Conservation (phyloP, 208 protist species). For the Acanthamoeba sp. region DNA sequence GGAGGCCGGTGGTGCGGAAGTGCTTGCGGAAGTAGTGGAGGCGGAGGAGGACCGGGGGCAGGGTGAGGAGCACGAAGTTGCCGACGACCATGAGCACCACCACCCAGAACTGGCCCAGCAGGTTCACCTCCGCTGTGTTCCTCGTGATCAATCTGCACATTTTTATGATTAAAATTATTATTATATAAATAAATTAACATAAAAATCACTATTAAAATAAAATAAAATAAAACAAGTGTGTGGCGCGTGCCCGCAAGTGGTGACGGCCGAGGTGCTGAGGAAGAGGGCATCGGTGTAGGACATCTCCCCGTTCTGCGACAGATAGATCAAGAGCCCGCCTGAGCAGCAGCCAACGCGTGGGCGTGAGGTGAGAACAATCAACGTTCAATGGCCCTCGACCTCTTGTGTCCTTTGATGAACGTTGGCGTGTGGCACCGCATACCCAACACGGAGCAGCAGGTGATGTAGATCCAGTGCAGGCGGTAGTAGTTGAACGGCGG, state of each 20-base stretch:
- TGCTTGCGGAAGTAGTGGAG: conserved; percentile 45
- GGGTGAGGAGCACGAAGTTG: background rate
- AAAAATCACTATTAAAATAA: no score
- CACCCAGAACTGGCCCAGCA: conserved; percentile 1
- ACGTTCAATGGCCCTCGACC: no score
- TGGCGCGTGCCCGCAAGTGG: conserved; percentile 5
- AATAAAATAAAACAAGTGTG: background rate
- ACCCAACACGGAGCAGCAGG: background rate
- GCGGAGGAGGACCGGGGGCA: conserved; percentile 18
- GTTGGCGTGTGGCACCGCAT: background rate
- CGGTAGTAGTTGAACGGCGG: conserved; percentile 66
- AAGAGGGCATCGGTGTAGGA: conserved; percentile 55
- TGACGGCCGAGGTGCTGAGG: conserved; percentile 60
- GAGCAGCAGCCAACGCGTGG: background rate
- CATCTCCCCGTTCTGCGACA: background rate
- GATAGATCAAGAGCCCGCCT: conserved; percentile 47
- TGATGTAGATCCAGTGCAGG: conserved; percentile 31
- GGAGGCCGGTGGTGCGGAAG: background rate
- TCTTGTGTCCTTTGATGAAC: background rate
- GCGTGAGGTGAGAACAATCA: background rate
- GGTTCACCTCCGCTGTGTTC: background rate
- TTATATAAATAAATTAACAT: no score
- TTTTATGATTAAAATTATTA: no score
- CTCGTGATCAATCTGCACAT: background rate
- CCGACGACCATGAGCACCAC: conserved; percentile 5